Evolutionary conservation across 2,329 filamentous ascomycete species (phyloP).

Genomic region (Hypoxylon sp.): DNA sequence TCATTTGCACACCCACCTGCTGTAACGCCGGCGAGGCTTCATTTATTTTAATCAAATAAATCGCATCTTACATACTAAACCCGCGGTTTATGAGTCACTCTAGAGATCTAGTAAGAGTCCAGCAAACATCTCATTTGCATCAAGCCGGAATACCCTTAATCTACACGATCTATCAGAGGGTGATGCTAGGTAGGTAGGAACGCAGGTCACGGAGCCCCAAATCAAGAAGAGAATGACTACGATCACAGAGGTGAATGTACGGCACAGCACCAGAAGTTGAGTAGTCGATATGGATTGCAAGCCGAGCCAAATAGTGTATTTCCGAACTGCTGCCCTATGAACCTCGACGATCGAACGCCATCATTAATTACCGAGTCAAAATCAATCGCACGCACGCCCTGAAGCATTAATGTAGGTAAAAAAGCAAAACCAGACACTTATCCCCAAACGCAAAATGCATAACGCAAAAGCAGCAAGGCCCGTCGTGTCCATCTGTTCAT

Average conservation of each 20-base stretch:
- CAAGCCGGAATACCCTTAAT: background rate
- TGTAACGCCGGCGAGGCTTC: background rate
- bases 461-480: background rate
- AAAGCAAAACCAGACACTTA: conserved; percentile 8
- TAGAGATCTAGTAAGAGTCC: background rate
- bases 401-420: conserved; percentile 23
- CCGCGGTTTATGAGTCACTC: background rate
- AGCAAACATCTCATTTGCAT: background rate
- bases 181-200: background rate
- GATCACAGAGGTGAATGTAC: background rate
- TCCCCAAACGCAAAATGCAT: background rate
- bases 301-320: conserved; percentile 25
- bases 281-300: background rate
- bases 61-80: background rate
- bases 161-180: background rate
- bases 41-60: background rate
- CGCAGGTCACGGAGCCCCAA: background rate
- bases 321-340: conserved; percentile 27
- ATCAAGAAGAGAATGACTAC: background rate
- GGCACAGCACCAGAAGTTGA: background rate
- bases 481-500: background rate
- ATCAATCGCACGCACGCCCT: conserved; percentile 10
- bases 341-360: conserved; percentile 29
- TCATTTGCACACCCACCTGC: background rate
- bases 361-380: conserved; percentile 14